Base-by-base conservation (phyloP, 2,329 filamentous ascomycete genomes). In the Exserohilum rostratum region DNA sequence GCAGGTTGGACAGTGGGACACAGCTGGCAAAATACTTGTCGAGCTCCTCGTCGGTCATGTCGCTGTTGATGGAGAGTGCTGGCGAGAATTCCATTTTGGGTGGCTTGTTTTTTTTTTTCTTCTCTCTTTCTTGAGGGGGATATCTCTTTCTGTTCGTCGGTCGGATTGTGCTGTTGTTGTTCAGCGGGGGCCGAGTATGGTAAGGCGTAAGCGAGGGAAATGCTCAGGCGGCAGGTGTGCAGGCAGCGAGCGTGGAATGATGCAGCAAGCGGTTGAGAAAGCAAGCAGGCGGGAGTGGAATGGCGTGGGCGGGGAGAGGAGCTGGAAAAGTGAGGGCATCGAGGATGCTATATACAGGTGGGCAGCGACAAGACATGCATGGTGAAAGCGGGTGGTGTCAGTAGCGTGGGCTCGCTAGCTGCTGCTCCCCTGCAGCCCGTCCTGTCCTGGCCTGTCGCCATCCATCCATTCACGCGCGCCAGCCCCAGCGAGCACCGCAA, bases 1-100 rank as follows among this genome's bases (percentile, higher is more conserved):
- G 75, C 18, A 77, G 63, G 60, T 71, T 75, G 29, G 74, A 76
- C 35, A 76, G 63, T 42, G 74, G 74, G 22, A 73, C 70, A 40
- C 72, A 77, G 49, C 58, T 71, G 35, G 71, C 74, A 58, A 77
- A 74, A 62, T 76, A 77, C 51, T 58, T 60, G 42, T 77, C 75
- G 59, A 76, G 51, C 54, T 76, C 72, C 49, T 75, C 74, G 51
- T 74, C 70, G 40, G 72, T 72, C 61, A 74, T 65, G 60, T 74
- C 67, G 64, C 65, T 61, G 56, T 58, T 62, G 31, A 62, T 43
- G 4, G 66, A 69, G 30, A 66, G 54, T 12, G 68, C 66, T 15
- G 68, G 68, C 2, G 68, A 70, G 39, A 61, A 64, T 20, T 69
- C 62, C 68, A 70, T 71, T 46, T 5, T 35, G 43, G 3, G 45